Evolutionary conservation across 768 basidiomycete species (phyloP), one percentile per base, ranked within the genome.

Genomic region (Antrodiella citrinella): DNA sequence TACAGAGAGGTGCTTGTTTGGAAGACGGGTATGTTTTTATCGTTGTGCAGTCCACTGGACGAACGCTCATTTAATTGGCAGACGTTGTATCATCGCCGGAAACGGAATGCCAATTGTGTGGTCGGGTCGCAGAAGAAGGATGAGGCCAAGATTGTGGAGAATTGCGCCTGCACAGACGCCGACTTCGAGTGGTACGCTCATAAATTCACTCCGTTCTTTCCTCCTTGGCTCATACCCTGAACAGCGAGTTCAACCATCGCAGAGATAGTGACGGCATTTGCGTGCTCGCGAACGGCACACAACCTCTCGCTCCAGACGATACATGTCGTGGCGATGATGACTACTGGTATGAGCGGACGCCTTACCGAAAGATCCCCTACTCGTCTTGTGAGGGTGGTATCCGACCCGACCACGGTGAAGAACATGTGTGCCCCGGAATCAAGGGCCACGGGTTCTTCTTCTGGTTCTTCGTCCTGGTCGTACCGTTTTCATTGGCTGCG

Each of bases 261-360:
- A 84, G 83, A 50, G 74, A 95, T 53, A 67, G 63, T 0, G 69
- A 72, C 4, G 88, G 81, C 48, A 71, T 84, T 30, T 98, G 96
- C 61, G 86, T 91, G 0, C 77, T 91, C 12, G 80, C 84, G 1
- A 68, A 78, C 5, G 91, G 86, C 10, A 84, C 84, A 0, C 64
- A 67, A 3, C 76, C 92, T 0, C 73, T 86, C 10, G 64, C 76
- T 0, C 56, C 71, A 22, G 89, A 93, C 35, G 75, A 76, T 23
- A 72, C 77, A 3, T 92, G 89, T 59, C 70, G 67, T 19, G 66
- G 67, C 48, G 77, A 72, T 18, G 82, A 82, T 42, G 81, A 85
- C 2, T 90, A 75, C 64, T 99, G 96, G 96, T 97, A 93, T 63
- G 92, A 91, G 47, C 82, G 92, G 22, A 98, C 95, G 0, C 70